Percentiles rank a stretch among this genome's conserved stretches.
Conservation (phyloP, 2,329 filamentous ascomycete species). For the Monosporascus cannonballus region DNA sequence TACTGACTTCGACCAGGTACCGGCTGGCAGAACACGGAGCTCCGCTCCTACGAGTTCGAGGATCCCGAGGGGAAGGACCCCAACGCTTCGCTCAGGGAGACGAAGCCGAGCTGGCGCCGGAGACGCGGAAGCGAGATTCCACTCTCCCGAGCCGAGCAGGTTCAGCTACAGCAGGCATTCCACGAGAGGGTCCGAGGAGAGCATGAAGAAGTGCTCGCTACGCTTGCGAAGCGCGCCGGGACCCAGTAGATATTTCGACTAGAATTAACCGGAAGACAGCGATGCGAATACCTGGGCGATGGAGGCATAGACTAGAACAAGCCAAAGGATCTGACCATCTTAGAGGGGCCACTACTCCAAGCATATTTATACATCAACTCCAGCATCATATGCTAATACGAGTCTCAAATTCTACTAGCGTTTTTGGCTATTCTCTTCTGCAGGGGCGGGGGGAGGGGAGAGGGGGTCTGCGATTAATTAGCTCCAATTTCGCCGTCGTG, state of each 20-base stretch:
- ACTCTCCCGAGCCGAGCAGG: slow-evolving; percentile 40
- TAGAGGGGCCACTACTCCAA: no score
- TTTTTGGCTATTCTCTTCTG: no score
- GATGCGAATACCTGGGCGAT: neutral
- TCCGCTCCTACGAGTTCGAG: slow-evolving; percentile 60
- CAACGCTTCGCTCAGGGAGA: slow-evolving; percentile 43
- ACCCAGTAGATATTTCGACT: neutral
- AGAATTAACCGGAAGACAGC: neutral
- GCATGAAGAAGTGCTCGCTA: neutral
- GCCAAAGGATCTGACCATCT: no score
- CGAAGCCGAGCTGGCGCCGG: slow-evolving; percentile 39
- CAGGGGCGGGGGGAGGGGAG: no score
- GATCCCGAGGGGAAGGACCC: slow-evolving; percentile 44
- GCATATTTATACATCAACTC: no score
- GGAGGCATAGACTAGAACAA: neutral
- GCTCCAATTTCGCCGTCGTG: no score
- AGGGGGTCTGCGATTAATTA: no score
- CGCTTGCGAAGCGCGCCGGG: neutral
- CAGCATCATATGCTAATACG: no score
- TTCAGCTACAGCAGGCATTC: slow-evolving; percentile 34
- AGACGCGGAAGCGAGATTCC: slow-evolving; percentile 34
- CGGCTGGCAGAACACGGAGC: slow-evolving; percentile 70
- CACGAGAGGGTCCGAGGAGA: slow-evolving; percentile 27
- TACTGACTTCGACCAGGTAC: slow-evolving; percentile 45
- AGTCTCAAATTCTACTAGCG: no score